Conservation (phyloP, 2,329 filamentous ascomycete species). For the Aspergillus intermedius region DNA sequence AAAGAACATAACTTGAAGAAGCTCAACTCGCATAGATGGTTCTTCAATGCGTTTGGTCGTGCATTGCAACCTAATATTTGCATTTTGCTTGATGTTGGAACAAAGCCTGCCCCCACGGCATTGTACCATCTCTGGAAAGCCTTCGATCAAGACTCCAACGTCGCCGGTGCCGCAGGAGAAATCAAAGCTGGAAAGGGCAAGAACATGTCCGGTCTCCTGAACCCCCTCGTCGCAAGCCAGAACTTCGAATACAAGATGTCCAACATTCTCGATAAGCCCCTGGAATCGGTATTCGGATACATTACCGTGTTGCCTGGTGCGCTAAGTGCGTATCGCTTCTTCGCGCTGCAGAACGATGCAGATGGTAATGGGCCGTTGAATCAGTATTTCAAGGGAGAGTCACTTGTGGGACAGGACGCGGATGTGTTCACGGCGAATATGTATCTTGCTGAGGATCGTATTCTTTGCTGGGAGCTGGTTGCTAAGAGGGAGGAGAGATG, state of each 20-base stretch:
- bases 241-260: conserved; percentile 99
- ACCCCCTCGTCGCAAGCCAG: conserved; percentile 90
- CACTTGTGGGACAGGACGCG: conserved; percentile 87
- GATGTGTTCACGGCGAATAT: conserved; percentile 98
- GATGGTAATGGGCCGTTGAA: conserved; percentile 91
- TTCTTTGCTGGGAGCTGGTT: conserved; percentile 95
- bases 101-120: conserved; percentile 77
- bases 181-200: conserved; percentile 96
- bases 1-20: conserved; percentile 98
- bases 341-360: conserved; percentile 92
- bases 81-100: conserved; percentile 93
- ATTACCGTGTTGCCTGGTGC: conserved; percentile 96
- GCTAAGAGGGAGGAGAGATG: conserved; percentile 91
- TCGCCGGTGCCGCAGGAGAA: conserved; percentile 92
- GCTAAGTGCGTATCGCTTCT: conserved; percentile 89
- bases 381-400: conserved; percentile 99
- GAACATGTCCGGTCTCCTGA: conserved; percentile 73
- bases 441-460: conserved; percentile 98
- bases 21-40: conserved; percentile 97
- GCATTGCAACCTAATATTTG: conserved; percentile 93
- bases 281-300: conserved; percentile 96
- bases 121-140: conserved; percentile 99
- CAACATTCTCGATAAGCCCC: conserved; percentile 94
- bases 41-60: conserved; percentile 95
- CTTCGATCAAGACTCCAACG: conserved; percentile 95